Evolutionary conservation across 2,329 filamentous ascomycete species (phyloP).

Genomic region (Fusarium subtropicale): DNA sequence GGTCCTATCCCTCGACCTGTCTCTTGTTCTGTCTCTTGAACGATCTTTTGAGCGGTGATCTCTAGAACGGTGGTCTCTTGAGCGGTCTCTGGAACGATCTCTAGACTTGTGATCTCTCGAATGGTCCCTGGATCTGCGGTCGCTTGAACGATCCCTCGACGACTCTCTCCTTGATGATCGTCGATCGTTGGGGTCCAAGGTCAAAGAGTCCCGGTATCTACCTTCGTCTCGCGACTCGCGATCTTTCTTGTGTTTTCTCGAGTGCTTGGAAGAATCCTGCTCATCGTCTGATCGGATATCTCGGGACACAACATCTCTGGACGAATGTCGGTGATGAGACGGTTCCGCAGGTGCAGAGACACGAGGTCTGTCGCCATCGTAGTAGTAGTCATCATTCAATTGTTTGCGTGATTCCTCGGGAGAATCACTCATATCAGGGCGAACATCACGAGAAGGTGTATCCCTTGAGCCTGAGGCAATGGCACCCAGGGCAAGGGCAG

Average conservation of each 20-base stretch:
- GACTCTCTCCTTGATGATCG: slow-evolving; percentile 32
- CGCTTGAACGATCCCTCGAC: slow-evolving; percentile 28
- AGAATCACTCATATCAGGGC: slow-evolving; percentile 29
- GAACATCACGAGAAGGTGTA: slow-evolving; percentile 28
- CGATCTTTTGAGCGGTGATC: slow-evolving; percentile 16
- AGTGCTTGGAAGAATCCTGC: slow-evolving; percentile 25
- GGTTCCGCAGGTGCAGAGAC: slow-evolving; percentile 29
- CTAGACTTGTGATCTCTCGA: slow-evolving; percentile 6
- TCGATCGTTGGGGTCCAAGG: slow-evolving; percentile 26
- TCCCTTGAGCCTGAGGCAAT: slow-evolving; percentile 32
- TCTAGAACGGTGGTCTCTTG: slow-evolving; percentile 5
- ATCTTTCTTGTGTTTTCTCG: slow-evolving; percentile 36
- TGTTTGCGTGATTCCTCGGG: slow-evolving; percentile 25
- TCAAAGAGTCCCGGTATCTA: slow-evolving; percentile 20
- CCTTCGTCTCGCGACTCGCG: slow-evolving; percentile 31
- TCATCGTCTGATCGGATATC: slow-evolving; percentile 42
- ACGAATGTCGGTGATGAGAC: slow-evolving; percentile 35
- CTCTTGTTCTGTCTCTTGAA: slow-evolving; percentile 13
- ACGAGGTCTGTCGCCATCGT: slow-evolving; percentile 35
- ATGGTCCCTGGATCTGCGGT: slow-evolving; percentile 11
- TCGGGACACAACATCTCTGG: slow-evolving; percentile 29
- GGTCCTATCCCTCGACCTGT: slow-evolving; percentile 12
- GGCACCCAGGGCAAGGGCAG: slow-evolving; percentile 38
- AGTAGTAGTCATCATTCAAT: slow-evolving; percentile 30
- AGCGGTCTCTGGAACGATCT: slow-evolving; percentile 13